phyloP scores from a whole-genome alignment of 73 alveolate genomes.

The Paramecium tetraurelia region DNA sequence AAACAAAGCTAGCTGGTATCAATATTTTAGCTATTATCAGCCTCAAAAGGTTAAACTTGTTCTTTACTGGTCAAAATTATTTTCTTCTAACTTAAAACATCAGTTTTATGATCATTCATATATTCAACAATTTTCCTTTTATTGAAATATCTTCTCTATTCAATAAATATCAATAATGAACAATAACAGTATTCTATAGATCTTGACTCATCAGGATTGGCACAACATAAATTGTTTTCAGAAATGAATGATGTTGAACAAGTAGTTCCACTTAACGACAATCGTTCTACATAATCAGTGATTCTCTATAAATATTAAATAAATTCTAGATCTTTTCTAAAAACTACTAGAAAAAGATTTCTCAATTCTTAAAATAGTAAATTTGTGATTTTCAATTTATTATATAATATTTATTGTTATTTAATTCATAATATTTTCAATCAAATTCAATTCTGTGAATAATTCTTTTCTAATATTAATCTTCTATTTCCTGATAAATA shows the following conservation, averaged over 20 bases:
- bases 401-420: too few species aligned
- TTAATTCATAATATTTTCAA: too few species aligned
- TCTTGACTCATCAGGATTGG: conserved; percentile 67
- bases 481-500: too few species aligned
- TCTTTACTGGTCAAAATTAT: conserved; percentile 80
- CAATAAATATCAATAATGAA: conserved; percentile 34
- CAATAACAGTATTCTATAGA: conserved; percentile 39
- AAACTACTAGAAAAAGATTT: too few species aligned
- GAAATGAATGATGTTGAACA: conserved; percentile 53
- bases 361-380: too few species aligned
- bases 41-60: conserved; percentile 75
- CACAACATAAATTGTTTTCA: conserved; percentile 53
- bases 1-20: conserved; percentile 94
- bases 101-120: conserved; percentile 89
- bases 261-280: conserved; percentile 66
- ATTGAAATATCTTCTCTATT: background rate
- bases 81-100: conserved; percentile 71
- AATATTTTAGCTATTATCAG: conserved; percentile 64
- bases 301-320: background rate
- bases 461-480: too few species aligned
- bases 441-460: too few species aligned
- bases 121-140: conserved; percentile 58
- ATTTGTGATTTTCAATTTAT: too few species aligned
- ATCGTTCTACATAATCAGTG: conserved; percentile 47
- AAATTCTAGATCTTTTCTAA: background rate